A percentile compares a stretch with the other conserved stretches of the same genome.
These are phyloP conservation scores for Eimeria falciformis DNA, from an alignment of 169 alveolate genomes.

Conservation along the genomic window DNA sequence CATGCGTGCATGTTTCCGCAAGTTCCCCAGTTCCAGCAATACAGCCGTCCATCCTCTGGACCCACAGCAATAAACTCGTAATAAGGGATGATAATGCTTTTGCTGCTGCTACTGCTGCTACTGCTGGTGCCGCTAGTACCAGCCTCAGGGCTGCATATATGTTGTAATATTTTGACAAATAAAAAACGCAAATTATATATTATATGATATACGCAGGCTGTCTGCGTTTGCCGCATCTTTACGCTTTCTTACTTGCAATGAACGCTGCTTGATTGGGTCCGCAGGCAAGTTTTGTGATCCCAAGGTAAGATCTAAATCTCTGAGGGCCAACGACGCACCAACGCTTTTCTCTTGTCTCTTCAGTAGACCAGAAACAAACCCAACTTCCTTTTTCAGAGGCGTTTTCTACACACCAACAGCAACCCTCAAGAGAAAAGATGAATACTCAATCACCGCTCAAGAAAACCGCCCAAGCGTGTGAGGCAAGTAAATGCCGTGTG, in stretches of 20 bases:
- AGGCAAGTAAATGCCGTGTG: too few relatives aligned
- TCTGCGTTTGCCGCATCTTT: too few relatives aligned
- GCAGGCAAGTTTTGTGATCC: conserved; percentile 51
- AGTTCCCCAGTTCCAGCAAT: conserved; percentile 65
- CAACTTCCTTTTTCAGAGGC: conserved; percentile 21
- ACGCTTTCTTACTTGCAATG: conserved; percentile 46
- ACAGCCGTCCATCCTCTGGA: conserved; percentile 51
- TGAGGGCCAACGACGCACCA: conserved; percentile 1
- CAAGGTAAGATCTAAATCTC: conserved; percentile 26
- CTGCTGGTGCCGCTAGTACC: background rate
- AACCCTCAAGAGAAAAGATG: too few relatives aligned
- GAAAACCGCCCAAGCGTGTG: too few relatives aligned
- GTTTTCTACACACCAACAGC: background rate
- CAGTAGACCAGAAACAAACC: conserved; percentile 28
- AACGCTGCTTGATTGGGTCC: conserved; percentile 54
- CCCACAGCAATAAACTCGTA: background rate
- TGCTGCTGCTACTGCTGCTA: background rate
- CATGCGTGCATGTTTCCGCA: conserved; percentile 46
- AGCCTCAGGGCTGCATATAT: background rate
- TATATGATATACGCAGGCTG: too few relatives aligned
- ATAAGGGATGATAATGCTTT: background rate
- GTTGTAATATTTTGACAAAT: background rate
- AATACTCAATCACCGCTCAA: too few relatives aligned
- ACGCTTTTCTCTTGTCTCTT: background rate
- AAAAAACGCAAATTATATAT: too few relatives aligned